phyloP scores from a whole-genome alignment of 257 asterid genomes.

The Catharanthus roseus region DNA sequence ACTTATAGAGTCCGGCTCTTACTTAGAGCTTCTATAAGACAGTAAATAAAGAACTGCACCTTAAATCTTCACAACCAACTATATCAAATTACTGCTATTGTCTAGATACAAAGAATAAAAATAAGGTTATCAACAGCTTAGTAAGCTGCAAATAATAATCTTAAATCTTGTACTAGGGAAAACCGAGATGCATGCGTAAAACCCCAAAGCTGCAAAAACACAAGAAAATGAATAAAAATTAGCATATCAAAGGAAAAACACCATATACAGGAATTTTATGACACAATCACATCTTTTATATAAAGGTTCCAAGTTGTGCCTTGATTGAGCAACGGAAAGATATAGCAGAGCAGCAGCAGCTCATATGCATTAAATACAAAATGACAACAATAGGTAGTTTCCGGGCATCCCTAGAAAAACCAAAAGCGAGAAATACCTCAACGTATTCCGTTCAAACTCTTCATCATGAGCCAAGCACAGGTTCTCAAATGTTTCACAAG shows the following conservation, averaged over 20 bases:
- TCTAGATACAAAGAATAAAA: conserved; percentile 27
- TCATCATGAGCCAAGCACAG: conserved; percentile 73
- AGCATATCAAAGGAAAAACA: not conserved
- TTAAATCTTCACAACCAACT: not conserved
- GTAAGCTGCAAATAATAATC: not conserved
- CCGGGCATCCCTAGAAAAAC: not conserved
- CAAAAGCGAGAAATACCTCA: conserved; percentile 47
- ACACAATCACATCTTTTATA: no score
- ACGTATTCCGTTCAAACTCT: conserved; percentile 77
- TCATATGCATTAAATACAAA: no score
- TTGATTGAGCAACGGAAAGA: no score
- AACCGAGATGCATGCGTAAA: conserved; percentile 68
- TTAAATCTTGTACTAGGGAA: conserved; percentile 26
- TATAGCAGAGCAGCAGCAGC: no score
- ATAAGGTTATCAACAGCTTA: not conserved
- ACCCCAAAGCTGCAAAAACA: conserved; percentile 87
- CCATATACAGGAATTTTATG: no score
- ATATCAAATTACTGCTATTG: not conserved
- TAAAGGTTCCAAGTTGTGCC: no score
- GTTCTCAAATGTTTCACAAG: conserved; percentile 93
- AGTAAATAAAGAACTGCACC: not conserved
- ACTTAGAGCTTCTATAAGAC: no score
- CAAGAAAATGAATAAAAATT: conserved; percentile 1
- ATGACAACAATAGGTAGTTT: not conserved
- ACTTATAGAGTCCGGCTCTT: no score